Percentiles rank a stretch among this genome's conserved stretches.
phyloP scores from a whole-genome alignment of 1,284 basidiomycete genomes.

The Rhodotorula sp. region DNA sequence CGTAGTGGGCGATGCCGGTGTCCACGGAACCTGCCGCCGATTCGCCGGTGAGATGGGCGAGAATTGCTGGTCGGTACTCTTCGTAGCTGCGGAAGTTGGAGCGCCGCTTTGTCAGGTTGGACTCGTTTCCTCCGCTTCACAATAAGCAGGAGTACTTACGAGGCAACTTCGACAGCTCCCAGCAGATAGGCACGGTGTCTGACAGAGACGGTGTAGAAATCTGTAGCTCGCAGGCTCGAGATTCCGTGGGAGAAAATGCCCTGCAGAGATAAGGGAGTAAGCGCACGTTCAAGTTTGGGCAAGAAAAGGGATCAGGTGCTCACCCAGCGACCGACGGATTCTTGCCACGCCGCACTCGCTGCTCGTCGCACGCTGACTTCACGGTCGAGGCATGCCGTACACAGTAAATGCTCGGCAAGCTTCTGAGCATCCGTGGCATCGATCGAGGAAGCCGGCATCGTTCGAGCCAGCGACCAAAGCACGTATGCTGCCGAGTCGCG shows the following conservation, averaged over 20 bases:
- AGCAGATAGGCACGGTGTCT: constrained; percentile 76
- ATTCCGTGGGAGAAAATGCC: constrained; percentile 89
- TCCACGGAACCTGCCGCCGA: constrained; percentile 41
- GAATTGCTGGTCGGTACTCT: constrained; percentile 68
- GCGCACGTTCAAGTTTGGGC: neutral
- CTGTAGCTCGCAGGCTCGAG: constrained; percentile 82
- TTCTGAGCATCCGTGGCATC: constrained; percentile 61
- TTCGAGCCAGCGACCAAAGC: constrained; percentile 87
- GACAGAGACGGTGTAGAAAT: constrained; percentile 90
- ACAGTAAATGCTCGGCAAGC: constrained; percentile 69
- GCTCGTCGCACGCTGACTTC: constrained; percentile 95
- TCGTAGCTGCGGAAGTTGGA: constrained; percentile 46
- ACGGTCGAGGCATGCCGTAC: constrained; percentile 82
- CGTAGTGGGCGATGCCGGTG: constrained; percentile 85
- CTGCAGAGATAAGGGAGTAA: constrained; percentile 52
- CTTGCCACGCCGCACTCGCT: constrained; percentile 96
- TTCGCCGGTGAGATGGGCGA: constrained; percentile 62
- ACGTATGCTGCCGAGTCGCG: constrained; percentile 94
- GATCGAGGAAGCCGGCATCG: constrained; percentile 51
- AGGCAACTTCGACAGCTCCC: constrained; percentile 80
- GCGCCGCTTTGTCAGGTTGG: neutral
- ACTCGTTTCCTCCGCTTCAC: neutral
- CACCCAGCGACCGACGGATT: constrained; percentile 90
- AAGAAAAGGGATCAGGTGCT: constrained; percentile 44
- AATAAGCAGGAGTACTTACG: constrained; percentile 56